These are phyloP conservation scores for Kregervanrija delftensis DNA, from an alignment of 805 yeast species.

Conservation along the genomic window DNA sequence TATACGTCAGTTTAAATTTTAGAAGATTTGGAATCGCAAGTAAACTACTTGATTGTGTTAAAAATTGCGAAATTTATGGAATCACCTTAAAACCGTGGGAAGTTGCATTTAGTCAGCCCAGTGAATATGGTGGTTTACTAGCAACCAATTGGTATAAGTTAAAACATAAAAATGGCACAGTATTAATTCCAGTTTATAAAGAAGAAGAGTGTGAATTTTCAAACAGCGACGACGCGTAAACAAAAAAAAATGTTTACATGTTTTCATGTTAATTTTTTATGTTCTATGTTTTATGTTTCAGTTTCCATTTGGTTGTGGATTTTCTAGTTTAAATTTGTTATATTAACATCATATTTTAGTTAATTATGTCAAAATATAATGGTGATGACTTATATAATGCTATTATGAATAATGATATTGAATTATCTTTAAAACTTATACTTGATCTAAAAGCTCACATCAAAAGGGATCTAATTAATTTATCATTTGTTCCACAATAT, in stretches of 20 bases:
- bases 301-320: not conserved
- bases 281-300: not conserved
- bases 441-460: conserved; percentile 43
- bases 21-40: conserved; percentile 45
- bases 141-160: conserved; percentile 41
- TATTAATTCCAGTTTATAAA: conserved; percentile 39
- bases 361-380: conserved; percentile 13
- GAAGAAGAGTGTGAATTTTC: conserved; percentile 4
- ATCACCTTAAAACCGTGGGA: conserved; percentile 31
- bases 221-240: not conserved
- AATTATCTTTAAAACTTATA: conserved; percentile 19
- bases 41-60: conserved; percentile 36
- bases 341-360: not conserved
- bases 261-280: not conserved
- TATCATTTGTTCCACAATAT: conserved; percentile 42
- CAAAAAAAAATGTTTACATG: not conserved
- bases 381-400: conserved; percentile 22
- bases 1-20: conserved; percentile 34
- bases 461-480: conserved; percentile 47
- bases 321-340: not conserved
- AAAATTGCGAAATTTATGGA: conserved; percentile 42
- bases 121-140: conserved; percentile 49
- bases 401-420: conserved; percentile 15
- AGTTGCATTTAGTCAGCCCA: conserved; percentile 66
- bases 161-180: conserved; percentile 41